phyloP scores from a whole-genome alignment of 805 yeast genomes.

The Saturnispora silvae region DNA sequence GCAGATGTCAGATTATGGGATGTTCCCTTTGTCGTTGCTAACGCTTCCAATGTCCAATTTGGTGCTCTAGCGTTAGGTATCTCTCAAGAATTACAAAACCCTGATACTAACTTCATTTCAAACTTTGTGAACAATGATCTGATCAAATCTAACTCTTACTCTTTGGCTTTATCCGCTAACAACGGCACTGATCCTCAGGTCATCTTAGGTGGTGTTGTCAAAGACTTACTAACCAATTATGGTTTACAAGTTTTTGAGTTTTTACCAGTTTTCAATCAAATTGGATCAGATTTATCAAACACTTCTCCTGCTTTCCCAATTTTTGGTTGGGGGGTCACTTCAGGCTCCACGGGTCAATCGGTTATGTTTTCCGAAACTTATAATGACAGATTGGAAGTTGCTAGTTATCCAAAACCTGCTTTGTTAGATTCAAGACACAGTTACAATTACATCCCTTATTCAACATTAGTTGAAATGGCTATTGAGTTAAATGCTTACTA shows the following conservation, averaged over 20 bases:
- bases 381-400: conserved; percentile 30
- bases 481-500: conserved; percentile 62
- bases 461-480: conserved; percentile 49
- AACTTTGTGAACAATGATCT: conserved; percentile 21
- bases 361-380: conserved; percentile 23
- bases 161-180: conserved; percentile 29
- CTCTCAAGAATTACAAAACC: conserved; percentile 13
- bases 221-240: conserved; percentile 34
- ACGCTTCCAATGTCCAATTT: conserved; percentile 26
- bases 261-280: conserved; percentile 30
- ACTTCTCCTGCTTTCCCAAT: conserved; percentile 35
- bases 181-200: conserved; percentile 26
- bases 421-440: conserved; percentile 46
- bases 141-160: conserved; percentile 33
- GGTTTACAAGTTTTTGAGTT: conserved; percentile 36
- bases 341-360: conserved; percentile 20
- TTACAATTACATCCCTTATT: conserved; percentile 43
- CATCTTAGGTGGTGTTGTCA: conserved; percentile 51
- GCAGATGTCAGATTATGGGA: conserved; percentile 15
- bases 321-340: conserved; percentile 33
- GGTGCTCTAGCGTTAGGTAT: conserved; percentile 40
- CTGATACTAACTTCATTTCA: conserved; percentile 26
- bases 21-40: conserved; percentile 29
- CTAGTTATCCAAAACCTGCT: conserved; percentile 37
- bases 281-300: conserved; percentile 9